Conservation (phyloP, 23 red algal genomes). For the Porphyridium purpureum region DNA sequence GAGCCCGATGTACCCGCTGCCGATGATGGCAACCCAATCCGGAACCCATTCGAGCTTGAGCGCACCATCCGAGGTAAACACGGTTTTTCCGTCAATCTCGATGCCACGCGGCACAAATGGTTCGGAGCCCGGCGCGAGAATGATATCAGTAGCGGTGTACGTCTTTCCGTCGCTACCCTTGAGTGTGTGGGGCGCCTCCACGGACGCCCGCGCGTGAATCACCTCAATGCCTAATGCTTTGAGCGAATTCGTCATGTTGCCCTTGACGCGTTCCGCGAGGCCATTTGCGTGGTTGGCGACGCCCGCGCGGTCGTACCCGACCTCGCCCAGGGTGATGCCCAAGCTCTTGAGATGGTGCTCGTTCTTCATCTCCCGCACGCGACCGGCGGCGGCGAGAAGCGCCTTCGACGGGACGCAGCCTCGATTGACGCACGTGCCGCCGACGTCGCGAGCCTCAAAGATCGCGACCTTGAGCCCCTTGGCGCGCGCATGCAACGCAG, state of each 20-base stretch:
- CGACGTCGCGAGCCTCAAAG: constrained; percentile 67
- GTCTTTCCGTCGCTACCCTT: constrained; percentile 27
- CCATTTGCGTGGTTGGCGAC: constrained; percentile 89
- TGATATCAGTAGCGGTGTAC: constrained; percentile 52
- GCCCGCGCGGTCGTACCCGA: constrained; percentile 67
- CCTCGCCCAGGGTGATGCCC: constrained; percentile 60
- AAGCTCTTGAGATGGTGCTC: constrained; percentile 45
- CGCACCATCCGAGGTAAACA: constrained; percentile 96
- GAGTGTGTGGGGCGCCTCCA: constrained; percentile 20
- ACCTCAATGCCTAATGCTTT: constrained; percentile 54
- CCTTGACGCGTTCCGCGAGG: constrained; percentile 61
- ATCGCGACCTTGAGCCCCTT: constrained; percentile 73
- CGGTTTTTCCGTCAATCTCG: constrained; percentile 71
- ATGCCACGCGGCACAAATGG: constrained; percentile 89
- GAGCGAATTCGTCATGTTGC: constrained; percentile 81
- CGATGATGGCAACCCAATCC: constrained; percentile 95
- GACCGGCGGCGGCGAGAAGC: constrained; percentile 80
- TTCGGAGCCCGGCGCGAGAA: constrained; percentile 82
- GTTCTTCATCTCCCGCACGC: constrained; percentile 78
- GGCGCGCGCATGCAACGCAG: constrained; percentile 73
- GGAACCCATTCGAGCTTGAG: constrained; percentile 92
- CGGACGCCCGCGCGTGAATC: constrained; percentile 34
- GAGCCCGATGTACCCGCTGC: constrained; percentile 93
- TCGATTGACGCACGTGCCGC: constrained; percentile 96
- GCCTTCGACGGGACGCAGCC: constrained; percentile 99